phyloP scores from a whole-genome alignment of 2,329 filamentous ascomycete species.

The Parascedosporium putredinis region DNA sequence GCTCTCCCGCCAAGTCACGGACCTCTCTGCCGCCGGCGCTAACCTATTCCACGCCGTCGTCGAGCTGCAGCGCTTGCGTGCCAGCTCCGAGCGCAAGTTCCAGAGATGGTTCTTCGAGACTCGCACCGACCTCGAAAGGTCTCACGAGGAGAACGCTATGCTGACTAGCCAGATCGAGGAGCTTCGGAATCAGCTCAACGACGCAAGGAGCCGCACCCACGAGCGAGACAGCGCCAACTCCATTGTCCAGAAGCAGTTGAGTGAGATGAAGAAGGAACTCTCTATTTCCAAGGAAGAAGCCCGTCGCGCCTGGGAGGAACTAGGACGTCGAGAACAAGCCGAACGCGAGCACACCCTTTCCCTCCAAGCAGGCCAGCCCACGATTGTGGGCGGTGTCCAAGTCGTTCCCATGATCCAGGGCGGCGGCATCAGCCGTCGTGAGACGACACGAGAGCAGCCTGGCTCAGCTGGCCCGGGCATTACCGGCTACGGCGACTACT shows the following conservation, averaged over 20 bases:
- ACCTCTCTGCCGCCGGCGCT: slow-evolving; percentile 91
- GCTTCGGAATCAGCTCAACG: slow-evolving; percentile 60
- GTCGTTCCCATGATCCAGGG: slow-evolving; percentile 86
- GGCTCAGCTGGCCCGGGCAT: neutral
- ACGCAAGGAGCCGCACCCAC: slow-evolving; percentile 55
- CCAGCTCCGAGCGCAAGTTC: slow-evolving; percentile 94
- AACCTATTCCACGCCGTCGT: slow-evolving; percentile 98
- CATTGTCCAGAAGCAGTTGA: slow-evolving; percentile 60
- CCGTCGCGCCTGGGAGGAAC: slow-evolving; percentile 90
- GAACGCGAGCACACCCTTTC: slow-evolving; percentile 79
- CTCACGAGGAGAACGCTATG: slow-evolving; percentile 71
- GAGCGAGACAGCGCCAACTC: slow-evolving; percentile 60
- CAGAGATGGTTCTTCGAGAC: slow-evolving; percentile 99
- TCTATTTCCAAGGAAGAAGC: slow-evolving; percentile 95
- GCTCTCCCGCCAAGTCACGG: slow-evolving; percentile 86
- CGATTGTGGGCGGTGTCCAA: slow-evolving; percentile 83
- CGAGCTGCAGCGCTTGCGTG: slow-evolving; percentile 83
- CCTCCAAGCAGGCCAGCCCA: slow-evolving; percentile 79
- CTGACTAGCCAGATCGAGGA: slow-evolving; percentile 65
- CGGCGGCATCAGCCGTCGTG: slow-evolving; percentile 42
- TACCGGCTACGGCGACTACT: slow-evolving; percentile 15
- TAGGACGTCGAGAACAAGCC: slow-evolving; percentile 85
- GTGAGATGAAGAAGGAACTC: slow-evolving; percentile 85
- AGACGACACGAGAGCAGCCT: slow-evolving; percentile 30
- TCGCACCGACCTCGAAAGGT: slow-evolving; percentile 73